A percentile compares a stretch with the other conserved stretches of the same genome.
These are phyloP conservation scores for Trichoderma citrinoviride DNA, from an alignment of 2,329 filamentous ascomycete species.

Conservation along the genomic window DNA sequence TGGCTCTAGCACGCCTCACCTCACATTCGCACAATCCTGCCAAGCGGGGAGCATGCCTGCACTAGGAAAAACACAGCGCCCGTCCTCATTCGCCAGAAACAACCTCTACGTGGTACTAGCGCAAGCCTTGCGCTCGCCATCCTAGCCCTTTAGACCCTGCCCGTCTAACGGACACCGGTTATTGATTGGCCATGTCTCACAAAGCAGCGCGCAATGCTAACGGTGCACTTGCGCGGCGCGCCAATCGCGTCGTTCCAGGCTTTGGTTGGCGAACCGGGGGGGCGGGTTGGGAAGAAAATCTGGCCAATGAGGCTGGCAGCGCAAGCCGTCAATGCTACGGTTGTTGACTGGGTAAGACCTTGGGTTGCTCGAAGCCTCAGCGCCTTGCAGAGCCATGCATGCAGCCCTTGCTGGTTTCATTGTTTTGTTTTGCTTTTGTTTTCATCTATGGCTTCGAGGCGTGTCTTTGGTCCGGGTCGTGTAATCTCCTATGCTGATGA, in stretches of 20 bases:
- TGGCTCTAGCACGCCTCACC: neutral
- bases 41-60: slow-evolving; percentile 13
- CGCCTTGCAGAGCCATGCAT: neutral
- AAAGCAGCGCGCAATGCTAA: slow-evolving; percentile 2
- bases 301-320: slow-evolving; percentile 18
- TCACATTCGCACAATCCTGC: neutral
- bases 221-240: slow-evolving; percentile 3
- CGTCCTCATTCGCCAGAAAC: neutral
- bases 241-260: slow-evolving; percentile 17
- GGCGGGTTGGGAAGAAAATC: neutral
- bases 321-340: slow-evolving; percentile 1
- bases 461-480: neutral
- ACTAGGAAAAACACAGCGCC: neutral
- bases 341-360: neutral
- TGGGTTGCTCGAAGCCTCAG: neutral
- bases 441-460: too few species aligned
- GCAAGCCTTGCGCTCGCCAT: slow-evolving; percentile 13
- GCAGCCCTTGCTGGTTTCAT: neutral
- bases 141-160: slow-evolving; percentile 1
- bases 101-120: neutral
- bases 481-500: too few species aligned
- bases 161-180: neutral
- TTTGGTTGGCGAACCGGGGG: slow-evolving; percentile 11
- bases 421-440: neutral
- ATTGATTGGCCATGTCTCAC: slow-evolving; percentile 4